Evolutionary conservation across 305 asterid genomes (phyloP).

Genomic region (Plantago coronopus): DNA sequence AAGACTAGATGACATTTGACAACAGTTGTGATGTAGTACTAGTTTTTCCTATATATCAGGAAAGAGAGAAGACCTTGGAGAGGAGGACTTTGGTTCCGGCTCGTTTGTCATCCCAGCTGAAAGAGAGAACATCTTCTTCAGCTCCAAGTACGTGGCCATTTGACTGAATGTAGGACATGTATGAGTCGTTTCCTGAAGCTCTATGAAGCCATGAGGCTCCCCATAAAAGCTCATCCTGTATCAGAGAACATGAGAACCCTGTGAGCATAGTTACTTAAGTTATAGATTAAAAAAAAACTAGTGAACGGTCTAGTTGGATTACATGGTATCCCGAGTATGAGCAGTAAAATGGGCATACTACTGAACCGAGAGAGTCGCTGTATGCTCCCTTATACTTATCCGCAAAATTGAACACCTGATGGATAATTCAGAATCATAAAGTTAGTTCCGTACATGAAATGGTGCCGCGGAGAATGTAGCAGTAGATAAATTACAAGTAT

Average conservation of each 20-base stretch:
- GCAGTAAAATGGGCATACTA: conserved; percentile 83
- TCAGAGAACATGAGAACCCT: background rate
- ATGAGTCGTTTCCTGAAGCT: conserved; percentile 54
- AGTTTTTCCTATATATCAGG: too few relatives aligned
- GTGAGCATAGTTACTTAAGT: background rate
- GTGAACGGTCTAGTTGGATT: conserved; percentile 18
- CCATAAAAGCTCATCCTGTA: conserved; percentile 89
- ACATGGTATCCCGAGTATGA: conserved; percentile 84
- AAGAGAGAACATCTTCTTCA: conserved; percentile 60
- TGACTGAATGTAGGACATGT: conserved; percentile 58
- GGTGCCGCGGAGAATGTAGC: too few relatives aligned
- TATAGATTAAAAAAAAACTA: background rate
- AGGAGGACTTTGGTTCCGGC: conserved; percentile 80
- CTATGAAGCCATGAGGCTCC: conserved; percentile 89
- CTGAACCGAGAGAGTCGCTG: conserved; percentile 66
- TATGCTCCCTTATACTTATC: conserved; percentile 69
- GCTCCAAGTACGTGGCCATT: conserved; percentile 71
- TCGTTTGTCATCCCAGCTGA: conserved; percentile 91
- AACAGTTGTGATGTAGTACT: too few relatives aligned
- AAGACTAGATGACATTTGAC: too few relatives aligned
- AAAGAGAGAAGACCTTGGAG: conserved; percentile 42
- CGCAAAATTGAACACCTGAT: conserved; percentile 80
- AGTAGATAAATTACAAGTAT: too few relatives aligned
- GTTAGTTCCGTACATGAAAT: background rate
- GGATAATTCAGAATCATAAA: background rate